A percentile compares a stretch with the other conserved stretches of the same genome.
Conservation (phyloP, 2,329 filamentous ascomycete species). For the Polytolypa hystricis region DNA sequence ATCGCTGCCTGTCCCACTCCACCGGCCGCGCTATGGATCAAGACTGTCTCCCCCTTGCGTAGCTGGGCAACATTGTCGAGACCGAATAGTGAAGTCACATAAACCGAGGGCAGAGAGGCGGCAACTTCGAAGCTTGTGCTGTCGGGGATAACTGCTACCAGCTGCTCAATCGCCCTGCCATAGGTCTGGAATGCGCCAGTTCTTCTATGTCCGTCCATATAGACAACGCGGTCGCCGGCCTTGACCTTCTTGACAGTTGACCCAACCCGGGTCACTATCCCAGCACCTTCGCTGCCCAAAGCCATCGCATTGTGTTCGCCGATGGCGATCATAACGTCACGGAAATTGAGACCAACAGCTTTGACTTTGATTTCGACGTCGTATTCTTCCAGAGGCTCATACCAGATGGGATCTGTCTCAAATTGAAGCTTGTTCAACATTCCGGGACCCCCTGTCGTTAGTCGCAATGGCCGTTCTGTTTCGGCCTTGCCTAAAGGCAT, state of each 20-base stretch:
- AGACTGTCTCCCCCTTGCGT: slow-evolving; percentile 11
- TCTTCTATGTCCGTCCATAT: slow-evolving; percentile 5
- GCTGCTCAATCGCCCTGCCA: slow-evolving; percentile 7
- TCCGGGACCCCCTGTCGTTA: slow-evolving; percentile 12
- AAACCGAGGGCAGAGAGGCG: slow-evolving; percentile 14
- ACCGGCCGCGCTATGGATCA: slow-evolving; percentile 18
- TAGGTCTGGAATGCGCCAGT: slow-evolving; percentile 12
- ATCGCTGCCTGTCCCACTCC: slow-evolving; percentile 18
- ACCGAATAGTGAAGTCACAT: slow-evolving; percentile 13
- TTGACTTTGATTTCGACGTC: slow-evolving; percentile 6
- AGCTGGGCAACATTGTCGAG: slow-evolving; percentile 14
- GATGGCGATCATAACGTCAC: slow-evolving; percentile 22
- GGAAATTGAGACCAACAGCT: slow-evolving; percentile 15
- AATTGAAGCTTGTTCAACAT: slow-evolving; percentile 14
- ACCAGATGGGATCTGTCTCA: slow-evolving; percentile 11
- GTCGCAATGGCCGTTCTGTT: slow-evolving; percentile 11
- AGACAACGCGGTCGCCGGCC: slow-evolving; percentile 27
- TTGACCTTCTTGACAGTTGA: slow-evolving; percentile 14
- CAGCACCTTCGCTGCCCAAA: slow-evolving; percentile 27
- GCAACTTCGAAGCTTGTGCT: slow-evolving; percentile 13
- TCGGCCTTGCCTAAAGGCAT: slow-evolving; percentile 7
- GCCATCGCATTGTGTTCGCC: slow-evolving; percentile 21
- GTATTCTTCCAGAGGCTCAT: slow-evolving; percentile 15
- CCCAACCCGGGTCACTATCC: slow-evolving; percentile 16
- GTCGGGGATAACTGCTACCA: slow-evolving; percentile 11